These are phyloP conservation scores for Pichia cabralensis DNA, from an alignment of 805 yeast genomes.

Conservation along the genomic window DNA sequence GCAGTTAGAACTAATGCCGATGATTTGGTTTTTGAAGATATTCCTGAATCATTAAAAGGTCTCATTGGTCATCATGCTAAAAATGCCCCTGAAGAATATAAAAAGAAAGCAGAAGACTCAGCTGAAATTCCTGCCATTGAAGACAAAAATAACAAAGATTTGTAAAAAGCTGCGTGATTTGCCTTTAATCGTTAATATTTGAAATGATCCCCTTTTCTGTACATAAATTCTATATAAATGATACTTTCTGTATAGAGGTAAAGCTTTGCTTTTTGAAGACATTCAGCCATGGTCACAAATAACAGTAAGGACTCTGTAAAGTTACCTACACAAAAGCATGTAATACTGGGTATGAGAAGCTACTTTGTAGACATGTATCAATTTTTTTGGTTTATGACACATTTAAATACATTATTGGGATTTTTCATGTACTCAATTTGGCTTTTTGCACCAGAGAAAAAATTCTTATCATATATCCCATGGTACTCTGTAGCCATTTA, in stretches of 20 bases:
- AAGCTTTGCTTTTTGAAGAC: too few species aligned
- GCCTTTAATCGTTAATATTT: too few species aligned
- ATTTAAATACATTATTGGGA: conserved; percentile 8
- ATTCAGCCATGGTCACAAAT: too few species aligned
- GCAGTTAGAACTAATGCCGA: conserved; percentile 51
- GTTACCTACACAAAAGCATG: too few species aligned
- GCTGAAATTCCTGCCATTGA: conserved; percentile 9
- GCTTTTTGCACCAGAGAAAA: conserved; percentile 7
- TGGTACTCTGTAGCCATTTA: conserved; percentile 17
- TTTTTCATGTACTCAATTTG: conserved; percentile 10
- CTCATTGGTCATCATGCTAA: conserved; percentile 58
- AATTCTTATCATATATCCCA: conserved; percentile 5
- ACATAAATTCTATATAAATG: too few species aligned
- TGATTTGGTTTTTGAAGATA: conserved; percentile 62
- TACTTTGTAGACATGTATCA: conserved; percentile 1
- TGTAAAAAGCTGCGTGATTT: too few species aligned
- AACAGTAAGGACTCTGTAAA: too few species aligned
- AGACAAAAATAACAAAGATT: too few species aligned
- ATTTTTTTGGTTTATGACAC: conserved; percentile 1
- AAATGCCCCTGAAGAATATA: conserved; percentile 47
- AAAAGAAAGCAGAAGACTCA: conserved; percentile 4
- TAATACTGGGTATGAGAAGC: too few species aligned
- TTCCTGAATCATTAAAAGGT: conserved; percentile 44
- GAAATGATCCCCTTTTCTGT: too few species aligned
- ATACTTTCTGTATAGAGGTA: too few species aligned